Evolutionary conservation across 495 filamentous ascomycete species (phyloP), one percentile per base, ranked within the genome.

Genomic region (Baudoinia panamericana): DNA sequence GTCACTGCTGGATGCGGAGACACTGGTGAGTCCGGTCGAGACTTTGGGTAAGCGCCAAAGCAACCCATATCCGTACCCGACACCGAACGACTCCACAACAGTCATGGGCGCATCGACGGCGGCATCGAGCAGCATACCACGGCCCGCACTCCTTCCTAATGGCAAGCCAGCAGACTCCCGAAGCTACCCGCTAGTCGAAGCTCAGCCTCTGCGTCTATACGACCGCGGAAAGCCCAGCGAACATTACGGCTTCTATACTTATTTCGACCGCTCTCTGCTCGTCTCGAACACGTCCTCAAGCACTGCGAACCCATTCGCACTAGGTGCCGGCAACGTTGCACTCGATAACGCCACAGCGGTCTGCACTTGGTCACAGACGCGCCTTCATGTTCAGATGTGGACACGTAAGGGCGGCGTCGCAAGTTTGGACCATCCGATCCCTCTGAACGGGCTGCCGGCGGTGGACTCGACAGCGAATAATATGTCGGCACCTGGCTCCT

Each of bases 171-270:
- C 82, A 5, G 63, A 78, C 0, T 79, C 80, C 20, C 69, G 66
- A n/a, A 68, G 94, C 18, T 69, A 77, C 19, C 75, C 80, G 0
- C 67, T 74, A 29, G 71, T 82, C 0, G 53, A 56, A 1, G 74
- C 82, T 23, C 90, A 96, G 49, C 90, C 84, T 0, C 59, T 96
- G 12, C 76, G 80, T 2, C 71, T 96, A 2, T 95, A 82, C 63
- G 80, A 96, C 59, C 78, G 84, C 17, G 85, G 78, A 15, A 60
- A 76, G 24, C 62, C 70, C 2, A 76, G 73, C 0, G 90, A 97
- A 56, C 84, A 93, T 61, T 96, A 92, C 59, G 84, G 83, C 8
- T 94, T 95, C 61, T 94, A 93, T 59, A 80, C 72, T 0, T 93
- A 93, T 66, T 96, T 79, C 59, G 76, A 87, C 59, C 83, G 84